Evolutionary conservation across 345 rosid species (phyloP).

Genomic region (Eucalyptus decipiens): DNA sequence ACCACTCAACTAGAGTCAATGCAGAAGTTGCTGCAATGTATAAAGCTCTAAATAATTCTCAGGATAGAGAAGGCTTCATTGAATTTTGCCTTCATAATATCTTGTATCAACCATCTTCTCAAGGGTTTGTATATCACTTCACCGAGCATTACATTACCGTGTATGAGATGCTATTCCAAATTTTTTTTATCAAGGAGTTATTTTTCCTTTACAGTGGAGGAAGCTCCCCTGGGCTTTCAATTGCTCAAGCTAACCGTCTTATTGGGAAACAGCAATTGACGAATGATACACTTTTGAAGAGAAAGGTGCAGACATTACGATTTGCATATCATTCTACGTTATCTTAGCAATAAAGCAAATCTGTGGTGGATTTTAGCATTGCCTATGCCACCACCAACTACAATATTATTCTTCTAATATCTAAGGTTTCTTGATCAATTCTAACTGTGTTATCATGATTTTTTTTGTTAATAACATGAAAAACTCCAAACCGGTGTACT

Average conservation of each 20-base stretch:
- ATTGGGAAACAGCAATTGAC: conserved; percentile 57
- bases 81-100: conserved; percentile 70
- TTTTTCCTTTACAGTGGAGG: conserved; percentile 55
- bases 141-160: background rate
- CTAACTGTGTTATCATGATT: background rate
- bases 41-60: conserved; percentile 24
- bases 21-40: conserved; percentile 59
- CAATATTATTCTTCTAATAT: too few relatives aligned
- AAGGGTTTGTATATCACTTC: conserved; percentile 34
- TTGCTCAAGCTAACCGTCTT: conserved; percentile 55
- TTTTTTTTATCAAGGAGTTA: too few relatives aligned
- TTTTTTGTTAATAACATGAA: too few relatives aligned
- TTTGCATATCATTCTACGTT: background rate
- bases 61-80: conserved; percentile 53
- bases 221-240: conserved; percentile 76
- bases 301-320: conserved; percentile 41
- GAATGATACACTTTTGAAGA: conserved; percentile 45
- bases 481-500: too few relatives aligned
- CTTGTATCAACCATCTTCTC: conserved; percentile 60
- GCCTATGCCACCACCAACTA: too few relatives aligned
- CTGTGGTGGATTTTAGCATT: too few relatives aligned
- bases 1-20: conserved; percentile 45
- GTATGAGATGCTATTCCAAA: background rate
- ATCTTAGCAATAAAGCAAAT: background rate
- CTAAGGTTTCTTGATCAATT: background rate